Percentiles rank a stretch among this genome's conserved stretches.
phyloP scores from a whole-genome alignment of 306 rosid genomes.

The Castanospermum australe region DNA sequence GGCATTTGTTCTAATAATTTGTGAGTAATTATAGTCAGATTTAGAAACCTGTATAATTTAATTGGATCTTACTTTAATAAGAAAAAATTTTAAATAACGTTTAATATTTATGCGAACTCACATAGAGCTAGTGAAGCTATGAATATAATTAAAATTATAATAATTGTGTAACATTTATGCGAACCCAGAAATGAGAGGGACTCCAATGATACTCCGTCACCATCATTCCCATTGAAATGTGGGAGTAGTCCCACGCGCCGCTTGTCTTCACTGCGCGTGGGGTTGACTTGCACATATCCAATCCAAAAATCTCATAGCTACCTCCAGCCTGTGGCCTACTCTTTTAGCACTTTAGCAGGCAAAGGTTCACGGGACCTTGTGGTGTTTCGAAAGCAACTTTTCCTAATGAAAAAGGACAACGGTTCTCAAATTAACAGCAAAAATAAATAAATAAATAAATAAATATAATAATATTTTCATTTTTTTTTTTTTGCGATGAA shows the following conservation, averaged over 20 bases:
- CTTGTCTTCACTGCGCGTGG: neutral
- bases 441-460: no score
- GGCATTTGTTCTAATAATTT: neutral
- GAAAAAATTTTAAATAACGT: neutral
- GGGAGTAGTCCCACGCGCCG: slow-evolving; percentile 8
- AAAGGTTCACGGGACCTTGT: slow-evolving; percentile 45
- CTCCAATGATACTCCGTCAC: neutral
- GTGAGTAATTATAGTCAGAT: no score
- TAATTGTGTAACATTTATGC: neutral
- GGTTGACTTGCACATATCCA: neutral
- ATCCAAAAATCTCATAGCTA: slow-evolving; percentile 5
- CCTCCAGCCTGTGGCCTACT: neutral
- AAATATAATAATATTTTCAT: no score
- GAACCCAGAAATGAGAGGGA: slow-evolving; percentile 6
- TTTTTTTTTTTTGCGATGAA: no score
- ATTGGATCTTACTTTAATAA: neutral
- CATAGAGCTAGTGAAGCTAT: neutral
- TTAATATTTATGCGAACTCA: neutral
- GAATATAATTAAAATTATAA: neutral
- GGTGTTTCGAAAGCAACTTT: neutral
- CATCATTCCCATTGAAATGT: neutral
- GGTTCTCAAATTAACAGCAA: no score
- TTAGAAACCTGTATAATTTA: no score
- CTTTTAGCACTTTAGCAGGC: slow-evolving; percentile 11
- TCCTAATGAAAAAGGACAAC: no score